phyloP scores from a whole-genome alignment of 805 yeast species.

The Saccharomycopsis guyanensis region DNA sequence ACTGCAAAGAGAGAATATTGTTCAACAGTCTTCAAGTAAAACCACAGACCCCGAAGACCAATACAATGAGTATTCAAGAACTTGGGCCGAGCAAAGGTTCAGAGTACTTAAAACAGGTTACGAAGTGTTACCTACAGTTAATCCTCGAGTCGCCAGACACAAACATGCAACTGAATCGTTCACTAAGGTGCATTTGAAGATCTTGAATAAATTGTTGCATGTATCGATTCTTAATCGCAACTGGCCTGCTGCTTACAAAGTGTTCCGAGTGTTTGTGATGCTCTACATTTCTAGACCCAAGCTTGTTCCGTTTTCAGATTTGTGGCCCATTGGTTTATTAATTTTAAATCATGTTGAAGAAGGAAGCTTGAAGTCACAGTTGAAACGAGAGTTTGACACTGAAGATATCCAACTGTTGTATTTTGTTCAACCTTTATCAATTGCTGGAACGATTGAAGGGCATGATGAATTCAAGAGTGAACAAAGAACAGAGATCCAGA shows the following conservation, averaged over 20 bases:
- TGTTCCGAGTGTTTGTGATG: slow-evolving; percentile 9
- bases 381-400: neutral
- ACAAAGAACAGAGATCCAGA: neutral
- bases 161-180: neutral
- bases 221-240: slow-evolving; percentile 4
- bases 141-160: neutral
- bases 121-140: slow-evolving; percentile 13
- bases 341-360: slow-evolving; percentile 15
- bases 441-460: neutral
- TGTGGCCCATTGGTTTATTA: slow-evolving; percentile 17
- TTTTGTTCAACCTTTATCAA: neutral
- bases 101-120: slow-evolving; percentile 5
- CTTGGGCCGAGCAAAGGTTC: slow-evolving; percentile 11
- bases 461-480: neutral
- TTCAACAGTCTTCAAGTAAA: neutral
- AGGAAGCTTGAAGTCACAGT: neutral
- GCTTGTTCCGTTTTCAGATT: slow-evolving; percentile 3
- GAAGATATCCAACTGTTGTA: neutral
- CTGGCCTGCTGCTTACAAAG: slow-evolving; percentile 14
- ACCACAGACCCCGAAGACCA: neutral
- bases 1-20: neutral
- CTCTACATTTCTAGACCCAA: slow-evolving; percentile 5
- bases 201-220: slow-evolving; percentile 12
- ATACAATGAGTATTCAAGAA: neutral
- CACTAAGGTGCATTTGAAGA: slow-evolving; percentile 5